A percentile compares a stretch with the other conserved stretches of the same genome.
These are phyloP conservation scores for Talaromyces proteolyticus DNA, from an alignment of 495 filamentous ascomycete species.

Conservation along the genomic window DNA sequence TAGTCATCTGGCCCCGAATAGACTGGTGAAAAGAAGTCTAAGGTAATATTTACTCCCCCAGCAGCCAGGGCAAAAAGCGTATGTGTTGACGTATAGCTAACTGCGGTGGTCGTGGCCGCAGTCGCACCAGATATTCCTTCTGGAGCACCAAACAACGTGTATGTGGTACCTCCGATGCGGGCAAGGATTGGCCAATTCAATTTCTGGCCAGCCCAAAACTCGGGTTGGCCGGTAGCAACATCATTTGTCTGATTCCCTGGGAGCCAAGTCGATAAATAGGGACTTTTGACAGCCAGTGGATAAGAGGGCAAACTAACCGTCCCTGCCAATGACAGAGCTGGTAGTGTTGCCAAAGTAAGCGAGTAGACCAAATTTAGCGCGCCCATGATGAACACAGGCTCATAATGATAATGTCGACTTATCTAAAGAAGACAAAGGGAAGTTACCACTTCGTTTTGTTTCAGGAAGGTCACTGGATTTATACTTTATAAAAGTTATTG, in stretches of 20 bases:
- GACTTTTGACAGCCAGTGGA: slow-evolving; percentile 41
- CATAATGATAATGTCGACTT: too few relatives aligned
- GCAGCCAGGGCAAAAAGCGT: slow-evolving; percentile 37
- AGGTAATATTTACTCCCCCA: slow-evolving; percentile 27
- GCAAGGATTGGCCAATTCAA: slow-evolving; percentile 44
- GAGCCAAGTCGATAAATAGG: slow-evolving; percentile 41
- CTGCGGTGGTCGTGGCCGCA: slow-evolving; percentile 30
- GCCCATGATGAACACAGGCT: not conserved
- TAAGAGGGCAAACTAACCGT: slow-evolving; percentile 26
- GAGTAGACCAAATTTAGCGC: not conserved
- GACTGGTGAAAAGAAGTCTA: slow-evolving; percentile 78
- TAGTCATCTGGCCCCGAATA: slow-evolving; percentile 66
- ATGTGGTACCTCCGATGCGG: slow-evolving; percentile 39
- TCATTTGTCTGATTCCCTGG: slow-evolving; percentile 27
- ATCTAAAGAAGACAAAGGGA: too few relatives aligned
- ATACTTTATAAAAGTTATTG: too few relatives aligned
- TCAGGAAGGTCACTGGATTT: too few relatives aligned
- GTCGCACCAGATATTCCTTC: slow-evolving; percentile 17
- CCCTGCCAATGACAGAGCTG: not conserved
- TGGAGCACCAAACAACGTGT: slow-evolving; percentile 41
- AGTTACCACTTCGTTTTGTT: too few relatives aligned
- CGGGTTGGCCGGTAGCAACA: slow-evolving; percentile 33
- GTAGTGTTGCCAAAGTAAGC: not conserved
- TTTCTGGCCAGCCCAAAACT: slow-evolving; percentile 46
- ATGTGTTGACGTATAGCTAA: slow-evolving; percentile 41